These are phyloP conservation scores for Tolypocladium pustulatum DNA, from an alignment of 2,329 filamentous ascomycete species.

Conservation along the genomic window DNA sequence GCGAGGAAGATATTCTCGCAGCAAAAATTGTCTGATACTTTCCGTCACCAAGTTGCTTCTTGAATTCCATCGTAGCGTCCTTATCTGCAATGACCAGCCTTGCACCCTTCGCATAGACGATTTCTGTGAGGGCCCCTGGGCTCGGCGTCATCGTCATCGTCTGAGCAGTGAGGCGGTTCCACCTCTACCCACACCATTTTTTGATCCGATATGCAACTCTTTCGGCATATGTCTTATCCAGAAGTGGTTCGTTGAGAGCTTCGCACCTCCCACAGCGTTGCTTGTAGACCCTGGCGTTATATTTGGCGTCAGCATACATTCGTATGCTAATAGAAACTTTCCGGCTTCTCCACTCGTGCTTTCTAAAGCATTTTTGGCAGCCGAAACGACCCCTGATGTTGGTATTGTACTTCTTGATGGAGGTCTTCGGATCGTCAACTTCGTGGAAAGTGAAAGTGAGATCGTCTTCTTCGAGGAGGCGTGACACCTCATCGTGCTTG, in stretches of 20 bases:
- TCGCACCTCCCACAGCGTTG: not conserved
- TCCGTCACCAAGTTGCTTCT: not conserved
- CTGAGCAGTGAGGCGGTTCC: not conserved
- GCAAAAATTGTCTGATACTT: not conserved
- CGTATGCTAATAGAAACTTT: not conserved
- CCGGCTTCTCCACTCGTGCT: not conserved
- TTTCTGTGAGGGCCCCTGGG: not conserved
- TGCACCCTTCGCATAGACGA: not conserved
- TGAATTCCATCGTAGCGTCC: not conserved
- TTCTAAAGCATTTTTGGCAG: not conserved
- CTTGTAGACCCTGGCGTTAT: not conserved
- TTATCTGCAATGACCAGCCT: not conserved
- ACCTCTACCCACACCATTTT: not conserved
- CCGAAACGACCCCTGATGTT: not conserved
- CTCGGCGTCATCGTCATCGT: too few relatives aligned
- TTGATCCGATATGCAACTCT: not conserved
- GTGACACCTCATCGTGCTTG: not conserved
- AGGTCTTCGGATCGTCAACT: not conserved
- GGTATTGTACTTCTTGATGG: not conserved
- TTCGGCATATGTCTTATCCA: not conserved
- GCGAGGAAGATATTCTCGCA: not conserved
- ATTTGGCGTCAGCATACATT: not conserved
- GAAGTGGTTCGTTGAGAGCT: not conserved
- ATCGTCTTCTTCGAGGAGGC: not conserved
- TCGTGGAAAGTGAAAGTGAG: not conserved